phyloP scores from a whole-genome alignment of 2,329 filamentous ascomycete genomes.

The Arthrobotrys entomopaga region DNA sequence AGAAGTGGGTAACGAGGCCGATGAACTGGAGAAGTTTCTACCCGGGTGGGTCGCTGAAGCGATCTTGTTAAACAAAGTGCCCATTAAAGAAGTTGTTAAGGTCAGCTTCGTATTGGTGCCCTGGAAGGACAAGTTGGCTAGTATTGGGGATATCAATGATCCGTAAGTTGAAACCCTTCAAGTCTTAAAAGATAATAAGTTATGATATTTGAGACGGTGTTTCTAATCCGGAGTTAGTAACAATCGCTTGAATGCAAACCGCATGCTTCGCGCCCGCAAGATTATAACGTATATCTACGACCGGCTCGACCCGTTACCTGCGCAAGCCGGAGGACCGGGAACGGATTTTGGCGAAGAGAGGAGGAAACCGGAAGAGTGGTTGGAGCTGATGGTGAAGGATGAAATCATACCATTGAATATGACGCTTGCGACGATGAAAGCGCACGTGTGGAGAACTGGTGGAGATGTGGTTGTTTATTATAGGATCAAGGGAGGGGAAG shows the following conservation, averaged over 20 bases:
- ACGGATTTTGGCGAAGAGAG: slow-evolving; percentile 55
- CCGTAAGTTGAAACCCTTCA: slow-evolving; percentile 31
- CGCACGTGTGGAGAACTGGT: slow-evolving; percentile 94
- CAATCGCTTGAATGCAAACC: slow-evolving; percentile 91
- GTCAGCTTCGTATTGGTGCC: slow-evolving; percentile 93
- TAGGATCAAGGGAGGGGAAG: slow-evolving; percentile 87
- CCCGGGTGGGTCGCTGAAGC: slow-evolving; percentile 94
- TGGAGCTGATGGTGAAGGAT: slow-evolving; percentile 94
- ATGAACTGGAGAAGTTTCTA: slow-evolving; percentile 83
- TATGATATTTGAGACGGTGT: neutral
- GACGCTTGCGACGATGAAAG: slow-evolving; percentile 91
- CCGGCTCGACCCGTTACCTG: slow-evolving; percentile 74
- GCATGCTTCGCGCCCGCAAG: slow-evolving; percentile 95
- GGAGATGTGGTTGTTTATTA: slow-evolving; percentile 91
- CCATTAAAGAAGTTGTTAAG: slow-evolving; percentile 91
- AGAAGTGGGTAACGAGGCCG: slow-evolving; percentile 78
- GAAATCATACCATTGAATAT: slow-evolving; percentile 82
- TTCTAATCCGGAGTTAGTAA: slow-evolving; percentile 66
- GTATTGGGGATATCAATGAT: slow-evolving; percentile 70
- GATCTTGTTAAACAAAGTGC: slow-evolving; percentile 81
- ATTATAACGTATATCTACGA: slow-evolving; percentile 92
- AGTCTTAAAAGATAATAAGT: too few relatives aligned
- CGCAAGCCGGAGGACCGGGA: slow-evolving; percentile 34
- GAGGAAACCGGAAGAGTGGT: slow-evolving; percentile 86
- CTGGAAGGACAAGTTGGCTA: slow-evolving; percentile 76